These are phyloP conservation scores for Helicocarpus griseus DNA, from an alignment of 2,329 filamentous ascomycete species.

Conservation along the genomic window DNA sequence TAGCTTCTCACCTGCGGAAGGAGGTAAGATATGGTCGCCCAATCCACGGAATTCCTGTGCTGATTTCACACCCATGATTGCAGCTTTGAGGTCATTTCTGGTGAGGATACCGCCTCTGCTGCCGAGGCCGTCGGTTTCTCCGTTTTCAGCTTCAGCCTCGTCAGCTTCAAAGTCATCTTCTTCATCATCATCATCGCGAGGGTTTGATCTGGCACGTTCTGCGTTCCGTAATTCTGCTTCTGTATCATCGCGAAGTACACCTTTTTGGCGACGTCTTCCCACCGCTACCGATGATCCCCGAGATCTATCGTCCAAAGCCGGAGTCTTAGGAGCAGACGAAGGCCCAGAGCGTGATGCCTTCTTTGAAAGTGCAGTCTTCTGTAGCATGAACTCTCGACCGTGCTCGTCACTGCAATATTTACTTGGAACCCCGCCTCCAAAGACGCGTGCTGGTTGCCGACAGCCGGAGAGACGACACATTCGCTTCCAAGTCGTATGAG, in stretches of 20 bases:
- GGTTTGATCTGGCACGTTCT: background rate
- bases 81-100: constrained; percentile 32
- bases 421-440: constrained; percentile 27
- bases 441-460: constrained; percentile 34
- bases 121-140: constrained; percentile 24
- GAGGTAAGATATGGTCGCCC: constrained; percentile 29
- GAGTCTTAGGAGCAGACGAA: constrained; percentile 7
- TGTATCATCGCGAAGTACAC: constrained; percentile 16
- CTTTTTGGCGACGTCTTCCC: constrained; percentile 14
- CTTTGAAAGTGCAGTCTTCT: constrained; percentile 15
- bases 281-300: constrained; percentile 1
- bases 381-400: constrained; percentile 36
- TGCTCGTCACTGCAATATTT: constrained; percentile 44
- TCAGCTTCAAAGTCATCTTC: constrained; percentile 14
- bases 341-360: constrained; percentile 10
- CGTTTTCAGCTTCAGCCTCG: constrained; percentile 15
- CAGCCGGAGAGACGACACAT: constrained; percentile 40
- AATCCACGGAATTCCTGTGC: constrained; percentile 33
- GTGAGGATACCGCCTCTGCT: constrained; percentile 35
- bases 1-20: constrained; percentile 17
- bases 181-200: constrained; percentile 19
- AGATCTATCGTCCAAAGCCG: background rate
- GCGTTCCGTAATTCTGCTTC: constrained; percentile 18
- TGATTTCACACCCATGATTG: constrained; percentile 27
- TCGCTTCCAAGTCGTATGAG: constrained; percentile 41